A percentile compares a stretch with the other conserved stretches of the same genome.
These are phyloP conservation scores for Cercospora brassicicola DNA, from an alignment of 2,329 filamentous ascomycete species.

Conservation along the genomic window DNA sequence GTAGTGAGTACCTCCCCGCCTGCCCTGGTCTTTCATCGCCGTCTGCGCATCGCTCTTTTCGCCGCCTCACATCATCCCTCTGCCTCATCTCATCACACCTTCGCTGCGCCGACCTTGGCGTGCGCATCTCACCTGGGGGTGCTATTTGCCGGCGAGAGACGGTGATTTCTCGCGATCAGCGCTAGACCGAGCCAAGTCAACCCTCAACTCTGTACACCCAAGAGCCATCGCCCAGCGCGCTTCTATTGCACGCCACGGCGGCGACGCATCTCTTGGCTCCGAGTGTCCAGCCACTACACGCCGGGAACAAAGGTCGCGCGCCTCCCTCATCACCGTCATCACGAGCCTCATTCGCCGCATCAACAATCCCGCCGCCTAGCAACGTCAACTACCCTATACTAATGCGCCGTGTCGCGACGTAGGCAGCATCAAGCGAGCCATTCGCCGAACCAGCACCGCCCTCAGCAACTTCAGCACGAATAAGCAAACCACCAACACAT, in stretches of 20 bases:
- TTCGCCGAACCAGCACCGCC: conserved; percentile 29
- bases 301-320: background rate
- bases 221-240: background rate
- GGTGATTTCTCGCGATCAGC: conserved; percentile 6
- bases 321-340: background rate
- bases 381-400: background rate
- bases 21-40: background rate
- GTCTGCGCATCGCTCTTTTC: background rate
- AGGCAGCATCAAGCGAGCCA: conserved; percentile 26
- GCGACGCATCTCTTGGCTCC: conserved; percentile 7
- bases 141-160: background rate
- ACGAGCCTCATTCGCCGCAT: background rate
- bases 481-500: conserved; percentile 3
- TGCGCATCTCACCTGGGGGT: background rate
- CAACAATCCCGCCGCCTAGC: background rate
- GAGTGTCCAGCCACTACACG: conserved; percentile 10
- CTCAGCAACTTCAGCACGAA: conserved; percentile 17
- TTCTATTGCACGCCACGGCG: conserved; percentile 7
- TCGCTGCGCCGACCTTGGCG: conserved; percentile 12
- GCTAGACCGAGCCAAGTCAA: conserved; percentile 1
- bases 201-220: background rate
- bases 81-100: background rate
- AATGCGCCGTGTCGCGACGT: conserved; percentile 1
- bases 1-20: conserved; percentile 10
- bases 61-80: background rate